A percentile compares a stretch with the other conserved stretches of the same genome.
phyloP scores from a whole-genome alignment of 805 yeast genomes.

The Candida rishiriensis region DNA sequence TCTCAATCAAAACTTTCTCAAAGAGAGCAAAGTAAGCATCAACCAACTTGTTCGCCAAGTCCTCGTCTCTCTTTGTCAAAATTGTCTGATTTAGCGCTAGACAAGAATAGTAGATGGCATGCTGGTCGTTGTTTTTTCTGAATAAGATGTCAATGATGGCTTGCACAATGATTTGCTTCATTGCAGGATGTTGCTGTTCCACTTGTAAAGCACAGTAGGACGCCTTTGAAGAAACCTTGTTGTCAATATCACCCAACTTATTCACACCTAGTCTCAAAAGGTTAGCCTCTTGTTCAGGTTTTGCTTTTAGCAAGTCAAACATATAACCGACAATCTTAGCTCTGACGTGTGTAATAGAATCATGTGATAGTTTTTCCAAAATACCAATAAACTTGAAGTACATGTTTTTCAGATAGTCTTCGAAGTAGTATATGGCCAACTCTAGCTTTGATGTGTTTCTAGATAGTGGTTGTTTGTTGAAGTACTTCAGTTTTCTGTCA shows the following conservation, averaged over 20 bases:
- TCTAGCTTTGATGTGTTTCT: constrained; percentile 45
- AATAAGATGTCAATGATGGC: constrained; percentile 77
- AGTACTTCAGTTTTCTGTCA: constrained; percentile 73
- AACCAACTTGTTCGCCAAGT: constrained; percentile 77
- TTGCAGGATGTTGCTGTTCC: constrained; percentile 91
- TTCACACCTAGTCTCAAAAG: constrained; percentile 84
- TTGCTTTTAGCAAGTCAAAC: constrained; percentile 72
- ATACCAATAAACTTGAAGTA: constrained; percentile 74
- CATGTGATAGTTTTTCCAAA: constrained; percentile 80
- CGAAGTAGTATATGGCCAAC: constrained; percentile 76
- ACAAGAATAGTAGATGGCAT: constrained; percentile 82
- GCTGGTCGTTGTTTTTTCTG: constrained; percentile 73
- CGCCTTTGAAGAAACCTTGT: constrained; percentile 84
- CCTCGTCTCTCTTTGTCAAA: constrained; percentile 68
- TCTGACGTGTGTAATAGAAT: constrained; percentile 85
- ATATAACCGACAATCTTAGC: constrained; percentile 70
- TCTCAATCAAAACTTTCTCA: constrained; percentile 72
- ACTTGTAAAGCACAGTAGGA: constrained; percentile 75
- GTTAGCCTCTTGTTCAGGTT: constrained; percentile 97
- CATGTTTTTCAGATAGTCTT: constrained; percentile 76
- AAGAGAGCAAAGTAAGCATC: constrained; percentile 83
- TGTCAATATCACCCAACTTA: constrained; percentile 89
- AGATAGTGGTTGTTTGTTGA: constrained; percentile 67
- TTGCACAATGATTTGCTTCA: constrained; percentile 79
- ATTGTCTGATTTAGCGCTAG: constrained; percentile 92